A percentile compares a stretch with the other conserved stretches of the same genome.
phyloP scores from a whole-genome alignment of 495 filamentous ascomycete species.

The Penicillium longicatenatum region DNA sequence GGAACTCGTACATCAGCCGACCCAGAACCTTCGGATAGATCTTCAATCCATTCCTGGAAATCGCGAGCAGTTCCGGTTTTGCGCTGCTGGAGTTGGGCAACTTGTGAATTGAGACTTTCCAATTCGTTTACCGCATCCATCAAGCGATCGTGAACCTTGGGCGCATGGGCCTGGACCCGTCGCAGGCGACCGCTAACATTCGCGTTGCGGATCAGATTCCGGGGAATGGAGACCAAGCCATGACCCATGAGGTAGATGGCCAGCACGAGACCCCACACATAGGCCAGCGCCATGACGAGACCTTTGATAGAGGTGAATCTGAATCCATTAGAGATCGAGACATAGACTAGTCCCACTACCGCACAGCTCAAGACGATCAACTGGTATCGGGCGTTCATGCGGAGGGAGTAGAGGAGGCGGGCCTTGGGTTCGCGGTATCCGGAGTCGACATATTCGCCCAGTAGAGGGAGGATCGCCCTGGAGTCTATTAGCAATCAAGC shows the following conservation, averaged over 20 bases:
- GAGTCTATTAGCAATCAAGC: neutral
- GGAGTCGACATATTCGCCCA: constrained; percentile 91
- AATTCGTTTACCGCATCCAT: constrained; percentile 80
- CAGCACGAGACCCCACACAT: constrained; percentile 86
- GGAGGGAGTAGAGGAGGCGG: constrained; percentile 78
- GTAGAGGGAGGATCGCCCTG: constrained; percentile 88
- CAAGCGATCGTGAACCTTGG: constrained; percentile 81
- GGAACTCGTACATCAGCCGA: constrained; percentile 63
- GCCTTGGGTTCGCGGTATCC: constrained; percentile 85
- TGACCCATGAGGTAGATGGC: constrained; percentile 98
- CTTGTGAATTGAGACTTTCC: constrained; percentile 78
- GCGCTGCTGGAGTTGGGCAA: constrained; percentile 72
- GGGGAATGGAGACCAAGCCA: constrained; percentile 87
- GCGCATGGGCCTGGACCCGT: constrained; percentile 75
- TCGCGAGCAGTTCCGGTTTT: constrained; percentile 81
- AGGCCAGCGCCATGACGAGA: constrained; percentile 88
- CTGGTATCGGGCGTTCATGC: constrained; percentile 85
- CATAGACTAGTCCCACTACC: constrained; percentile 74
- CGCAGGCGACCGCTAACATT: constrained; percentile 70
- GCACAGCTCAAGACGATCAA: constrained; percentile 72
- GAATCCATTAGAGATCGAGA: constrained; percentile 78
- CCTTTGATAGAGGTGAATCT: constrained; percentile 66
- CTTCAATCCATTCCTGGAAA: constrained; percentile 95
- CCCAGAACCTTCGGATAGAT: constrained; percentile 72
- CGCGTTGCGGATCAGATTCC: constrained; percentile 74